Evolutionary conservation across 176 grass and related monocot species (phyloP), one percentile per base, ranked within the genome.

Genomic region (Puccinellia tenuiflora): DNA sequence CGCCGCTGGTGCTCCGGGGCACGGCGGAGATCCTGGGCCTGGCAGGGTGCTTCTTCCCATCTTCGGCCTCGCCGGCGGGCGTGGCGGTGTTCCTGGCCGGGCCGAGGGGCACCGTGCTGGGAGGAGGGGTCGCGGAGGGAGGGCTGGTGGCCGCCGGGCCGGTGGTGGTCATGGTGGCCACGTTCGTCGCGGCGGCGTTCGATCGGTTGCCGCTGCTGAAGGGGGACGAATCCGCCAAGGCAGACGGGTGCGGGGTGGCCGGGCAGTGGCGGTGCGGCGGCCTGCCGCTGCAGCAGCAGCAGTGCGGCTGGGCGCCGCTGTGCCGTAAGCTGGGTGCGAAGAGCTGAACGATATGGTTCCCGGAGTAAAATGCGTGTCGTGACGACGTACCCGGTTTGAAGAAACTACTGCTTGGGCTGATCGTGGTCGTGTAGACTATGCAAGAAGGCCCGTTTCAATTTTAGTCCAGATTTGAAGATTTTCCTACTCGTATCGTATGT

Each of bases 11-110:
- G 62, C 74, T 76, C 29, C 88, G 80, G 5, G 87, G 87, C 45
- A 79, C 64, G 53, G 77, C 81, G 54, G 87, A 92, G 84, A 92
- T 92, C 33, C 52, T 90, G 22, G 20, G 87, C 9, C 81, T 92
- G 8, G 20, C 73, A 8, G 87, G 87, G 25, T 85, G 87, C 81
- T 92, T 92, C 91, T 89, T 92, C 77, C 87, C 81, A 20, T 53
- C 64, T 9, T 17, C 80, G 0, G 30, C 70, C 5, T 56, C 75
- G 0, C 64, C 37, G 2, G 29, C 66, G 30, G 83, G 85, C 14
- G 53, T 76, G 17, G 67, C 78, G 6, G 82, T 88, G 34, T 85
- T 88, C 78, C 68, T 91, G 33, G 54, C 86, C 0, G 86, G 90
- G 30, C 79, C 82, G 55, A 79, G 75, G 3, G 90, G 90, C 9